Conservation (phyloP, 768 basidiomycete genomes). For the Gloeostereum incarnatum region DNA sequence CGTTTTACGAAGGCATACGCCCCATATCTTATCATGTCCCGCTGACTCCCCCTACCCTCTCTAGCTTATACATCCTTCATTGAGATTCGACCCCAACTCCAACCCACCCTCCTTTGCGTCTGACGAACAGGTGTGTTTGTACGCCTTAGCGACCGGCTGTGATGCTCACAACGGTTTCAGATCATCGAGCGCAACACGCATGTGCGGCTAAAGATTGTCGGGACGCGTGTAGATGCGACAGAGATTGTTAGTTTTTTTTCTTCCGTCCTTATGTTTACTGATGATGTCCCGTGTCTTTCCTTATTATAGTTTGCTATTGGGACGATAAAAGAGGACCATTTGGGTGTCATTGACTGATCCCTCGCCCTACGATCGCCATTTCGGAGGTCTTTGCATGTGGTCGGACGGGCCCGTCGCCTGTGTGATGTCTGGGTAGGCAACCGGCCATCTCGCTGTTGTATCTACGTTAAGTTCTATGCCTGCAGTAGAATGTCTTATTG, state of each 20-base stretch:
- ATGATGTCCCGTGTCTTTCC: not conserved
- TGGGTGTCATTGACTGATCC: constrained; percentile 83
- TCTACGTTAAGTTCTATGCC: too few relatives aligned
- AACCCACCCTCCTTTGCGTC: constrained; percentile 96
- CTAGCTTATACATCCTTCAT: constrained; percentile 88
- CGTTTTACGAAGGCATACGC: too few relatives aligned
- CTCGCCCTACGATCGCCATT: too few relatives aligned
- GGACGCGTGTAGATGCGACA: constrained; percentile 94
- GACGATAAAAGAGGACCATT: constrained; percentile 95
- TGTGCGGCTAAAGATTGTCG: constrained; percentile 95
- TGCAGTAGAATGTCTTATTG: too few relatives aligned
- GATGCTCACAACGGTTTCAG: constrained; percentile 22
- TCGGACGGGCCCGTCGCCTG: too few relatives aligned
- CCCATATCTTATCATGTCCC: too few relatives aligned
- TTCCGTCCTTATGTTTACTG: constrained; percentile 1
- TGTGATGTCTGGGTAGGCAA: too few relatives aligned
- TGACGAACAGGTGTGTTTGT: constrained; percentile 62
- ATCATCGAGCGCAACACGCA: constrained; percentile 91
- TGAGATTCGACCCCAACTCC: constrained; percentile 92
- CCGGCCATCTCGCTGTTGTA: too few relatives aligned
- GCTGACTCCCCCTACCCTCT: too few relatives aligned
- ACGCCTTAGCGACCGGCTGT: not conserved
- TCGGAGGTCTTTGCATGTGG: too few relatives aligned
- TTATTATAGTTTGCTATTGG: constrained; percentile 82
- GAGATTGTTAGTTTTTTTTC: constrained; percentile 67